A percentile compares a stretch with the other conserved stretches of the same genome.
Evolutionary conservation across 2,329 filamentous ascomycete genomes (phyloP).

Genomic region (Fusarium avenaceum): DNA sequence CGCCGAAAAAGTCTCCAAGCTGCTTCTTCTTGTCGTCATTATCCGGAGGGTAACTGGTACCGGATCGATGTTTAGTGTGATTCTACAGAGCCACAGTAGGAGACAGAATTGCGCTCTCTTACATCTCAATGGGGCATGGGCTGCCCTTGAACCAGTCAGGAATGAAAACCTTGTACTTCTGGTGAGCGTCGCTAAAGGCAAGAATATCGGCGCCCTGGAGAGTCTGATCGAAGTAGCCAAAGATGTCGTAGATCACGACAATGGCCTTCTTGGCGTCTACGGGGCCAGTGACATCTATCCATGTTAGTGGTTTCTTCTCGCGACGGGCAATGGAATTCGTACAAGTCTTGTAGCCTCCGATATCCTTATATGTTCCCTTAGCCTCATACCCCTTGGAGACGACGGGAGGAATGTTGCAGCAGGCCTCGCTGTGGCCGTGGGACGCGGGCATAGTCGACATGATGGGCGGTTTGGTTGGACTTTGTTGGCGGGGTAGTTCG

Average conservation of each 20-base stretch:
- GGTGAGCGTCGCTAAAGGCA: slow-evolving; percentile 66
- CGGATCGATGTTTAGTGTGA: background rate
- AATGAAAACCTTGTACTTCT: slow-evolving; percentile 87
- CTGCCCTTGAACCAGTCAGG: slow-evolving; percentile 91
- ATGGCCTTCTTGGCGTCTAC: slow-evolving; percentile 68
- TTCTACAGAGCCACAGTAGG: background rate
- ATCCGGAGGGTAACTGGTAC: slow-evolving; percentile 70
- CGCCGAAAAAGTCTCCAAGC: slow-evolving; percentile 70
- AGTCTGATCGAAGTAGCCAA: slow-evolving; percentile 78
- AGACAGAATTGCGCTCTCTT: background rate
- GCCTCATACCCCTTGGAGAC: slow-evolving; percentile 66
- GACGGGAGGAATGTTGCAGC: slow-evolving; percentile 71
- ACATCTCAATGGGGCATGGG: slow-evolving; percentile 69
- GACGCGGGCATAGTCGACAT: slow-evolving; percentile 67
- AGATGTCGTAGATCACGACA: slow-evolving; percentile 75
- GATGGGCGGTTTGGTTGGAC: slow-evolving; percentile 30
- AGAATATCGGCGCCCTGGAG: slow-evolving; percentile 78
- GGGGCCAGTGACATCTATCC: slow-evolving; percentile 62
- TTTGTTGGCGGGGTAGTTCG: slow-evolving; percentile 27
- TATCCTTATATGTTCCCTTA: slow-evolving; percentile 69
- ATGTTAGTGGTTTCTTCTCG: slow-evolving; percentile 2
- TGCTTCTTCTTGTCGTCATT: slow-evolving; percentile 73
- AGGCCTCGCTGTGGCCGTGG: slow-evolving; percentile 68
- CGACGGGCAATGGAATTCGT: slow-evolving; percentile 23
- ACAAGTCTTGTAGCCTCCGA: slow-evolving; percentile 69